Evolutionary conservation across 129 eudicot genomes (phyloP).

Genomic region (Arctium lappa): DNA sequence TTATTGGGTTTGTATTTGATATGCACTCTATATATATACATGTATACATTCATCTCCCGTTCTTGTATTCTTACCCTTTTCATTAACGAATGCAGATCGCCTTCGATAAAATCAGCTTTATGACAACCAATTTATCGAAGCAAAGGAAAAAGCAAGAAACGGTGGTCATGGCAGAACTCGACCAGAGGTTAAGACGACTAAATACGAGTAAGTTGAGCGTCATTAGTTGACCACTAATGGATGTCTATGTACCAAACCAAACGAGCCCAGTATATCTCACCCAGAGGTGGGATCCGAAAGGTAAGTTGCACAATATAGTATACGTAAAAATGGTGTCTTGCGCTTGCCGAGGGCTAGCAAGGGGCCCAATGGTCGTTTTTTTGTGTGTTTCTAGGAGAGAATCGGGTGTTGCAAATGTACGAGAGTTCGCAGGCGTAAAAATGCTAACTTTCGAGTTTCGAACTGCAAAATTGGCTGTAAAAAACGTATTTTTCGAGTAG

Average conservation of each 20-base stretch:
- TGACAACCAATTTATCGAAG: constrained; percentile 79
- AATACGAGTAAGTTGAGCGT: constrained; percentile 41
- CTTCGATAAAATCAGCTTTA: constrained; percentile 67
- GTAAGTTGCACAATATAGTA: constrained; percentile 12
- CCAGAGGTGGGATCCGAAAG: not conserved
- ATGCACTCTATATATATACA: not conserved
- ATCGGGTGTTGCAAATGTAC: constrained; percentile 28
- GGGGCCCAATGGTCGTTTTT: constrained; percentile 30
- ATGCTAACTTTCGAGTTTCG: constrained; percentile 17
- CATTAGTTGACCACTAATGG: constrained; percentile 27
- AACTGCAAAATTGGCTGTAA: not conserved
- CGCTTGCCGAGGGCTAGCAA: constrained; percentile 20
- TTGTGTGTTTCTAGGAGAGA: constrained; percentile 34
- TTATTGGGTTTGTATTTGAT: not conserved
- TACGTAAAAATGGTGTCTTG: constrained; percentile 22
- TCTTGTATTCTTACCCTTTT: not conserved
- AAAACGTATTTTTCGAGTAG: not conserved
- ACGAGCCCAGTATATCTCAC: not conserved
- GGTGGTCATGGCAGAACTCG: constrained; percentile 91
- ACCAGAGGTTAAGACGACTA: constrained; percentile 76
- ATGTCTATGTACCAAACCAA: constrained; percentile 7
- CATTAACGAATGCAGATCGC: constrained; percentile 56
- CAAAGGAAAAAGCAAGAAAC: constrained; percentile 97
- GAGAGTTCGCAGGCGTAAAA: constrained; percentile 15
- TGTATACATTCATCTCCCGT: not conserved